These are phyloP conservation scores for Jamesozyma piceae DNA, from an alignment of 805 yeast species.

Conservation along the genomic window DNA sequence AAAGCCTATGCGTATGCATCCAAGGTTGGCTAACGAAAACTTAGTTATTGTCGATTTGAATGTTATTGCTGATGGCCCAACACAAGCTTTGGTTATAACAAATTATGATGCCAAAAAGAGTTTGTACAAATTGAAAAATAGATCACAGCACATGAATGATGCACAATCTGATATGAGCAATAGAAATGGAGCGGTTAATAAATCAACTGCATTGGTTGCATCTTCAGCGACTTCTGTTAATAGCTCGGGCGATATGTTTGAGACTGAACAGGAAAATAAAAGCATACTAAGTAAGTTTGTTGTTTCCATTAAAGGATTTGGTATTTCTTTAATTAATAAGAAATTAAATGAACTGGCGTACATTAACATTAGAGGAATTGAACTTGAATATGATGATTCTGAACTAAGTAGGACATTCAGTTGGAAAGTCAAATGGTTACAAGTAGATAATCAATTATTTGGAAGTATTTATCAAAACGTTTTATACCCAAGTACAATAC, in stretches of 20 bases:
- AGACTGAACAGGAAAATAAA: slow-evolving; percentile 35
- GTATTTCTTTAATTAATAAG: slow-evolving; percentile 71
- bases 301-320: slow-evolving; percentile 73
- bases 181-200: slow-evolving; percentile 6
- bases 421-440: slow-evolving; percentile 85
- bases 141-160: slow-evolving; percentile 3
- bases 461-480: slow-evolving; percentile 85
- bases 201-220: slow-evolving; percentile 10
- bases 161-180: slow-evolving; percentile 1
- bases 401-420: slow-evolving; percentile 74
- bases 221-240: slow-evolving; percentile 13
- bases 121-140: slow-evolving; percentile 46
- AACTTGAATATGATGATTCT: slow-evolving; percentile 70
- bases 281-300: slow-evolving; percentile 35
- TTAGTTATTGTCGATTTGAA: slow-evolving; percentile 67
- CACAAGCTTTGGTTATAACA: slow-evolving; percentile 77
- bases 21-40: slow-evolving; percentile 30
- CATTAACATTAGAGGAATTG: slow-evolving; percentile 72
- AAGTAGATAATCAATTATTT: slow-evolving; percentile 82
- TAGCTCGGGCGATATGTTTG: slow-evolving; percentile 41
- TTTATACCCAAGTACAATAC: slow-evolving; percentile 81
- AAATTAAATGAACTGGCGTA: slow-evolving; percentile 72
- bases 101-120: slow-evolving; percentile 73
- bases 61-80: slow-evolving; percentile 94
- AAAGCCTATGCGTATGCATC: slow-evolving; percentile 73